A percentile compares a stretch with the other conserved stretches of the same genome.
These are phyloP conservation scores for Citrus sp. DNA, from an alignment of 345 rosid species.

Conservation along the genomic window DNA sequence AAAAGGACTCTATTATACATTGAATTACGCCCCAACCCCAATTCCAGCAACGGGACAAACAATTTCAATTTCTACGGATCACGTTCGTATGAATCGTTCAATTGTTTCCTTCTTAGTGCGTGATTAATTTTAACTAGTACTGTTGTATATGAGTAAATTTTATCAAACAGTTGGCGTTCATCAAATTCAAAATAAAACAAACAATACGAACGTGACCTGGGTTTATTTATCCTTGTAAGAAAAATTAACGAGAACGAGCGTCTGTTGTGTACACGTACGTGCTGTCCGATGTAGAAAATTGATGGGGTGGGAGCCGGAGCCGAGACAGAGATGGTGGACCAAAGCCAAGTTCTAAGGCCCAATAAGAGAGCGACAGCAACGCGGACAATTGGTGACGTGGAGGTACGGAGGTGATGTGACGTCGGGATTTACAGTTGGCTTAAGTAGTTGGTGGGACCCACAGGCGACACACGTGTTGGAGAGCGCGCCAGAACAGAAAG, in stretches of 20 bases:
- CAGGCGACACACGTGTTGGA: conserved; percentile 19
- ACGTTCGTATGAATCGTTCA: too few relatives aligned
- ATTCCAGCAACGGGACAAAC: background rate
- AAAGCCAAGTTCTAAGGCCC: background rate
- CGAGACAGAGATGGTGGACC: too few relatives aligned
- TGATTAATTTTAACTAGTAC: too few relatives aligned
- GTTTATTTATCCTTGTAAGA: too few relatives aligned
- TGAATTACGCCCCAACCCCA: conserved; percentile 4
- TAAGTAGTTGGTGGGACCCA: conserved; percentile 32
- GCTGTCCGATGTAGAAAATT: background rate
- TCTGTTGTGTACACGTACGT: background rate
- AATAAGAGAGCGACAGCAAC: conserved; percentile 18
- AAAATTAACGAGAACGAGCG: too few relatives aligned
- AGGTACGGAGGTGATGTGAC: conserved; percentile 33
- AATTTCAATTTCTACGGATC: too few relatives aligned
- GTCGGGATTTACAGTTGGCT: conserved; percentile 38
- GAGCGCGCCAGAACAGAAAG: background rate
- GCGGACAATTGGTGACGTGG: background rate
- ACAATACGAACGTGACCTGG: too few relatives aligned
- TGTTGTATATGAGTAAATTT: too few relatives aligned
- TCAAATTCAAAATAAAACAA: too few relatives aligned
- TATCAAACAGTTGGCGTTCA: too few relatives aligned
- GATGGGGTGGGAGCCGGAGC: too few relatives aligned
- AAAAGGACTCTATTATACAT: background rate
- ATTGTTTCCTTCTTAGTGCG: too few relatives aligned